Evolutionary conservation across 345 rosid species (phyloP), one percentile per base, ranked within the genome.

Genomic region (Boechera divaricarpa): DNA sequence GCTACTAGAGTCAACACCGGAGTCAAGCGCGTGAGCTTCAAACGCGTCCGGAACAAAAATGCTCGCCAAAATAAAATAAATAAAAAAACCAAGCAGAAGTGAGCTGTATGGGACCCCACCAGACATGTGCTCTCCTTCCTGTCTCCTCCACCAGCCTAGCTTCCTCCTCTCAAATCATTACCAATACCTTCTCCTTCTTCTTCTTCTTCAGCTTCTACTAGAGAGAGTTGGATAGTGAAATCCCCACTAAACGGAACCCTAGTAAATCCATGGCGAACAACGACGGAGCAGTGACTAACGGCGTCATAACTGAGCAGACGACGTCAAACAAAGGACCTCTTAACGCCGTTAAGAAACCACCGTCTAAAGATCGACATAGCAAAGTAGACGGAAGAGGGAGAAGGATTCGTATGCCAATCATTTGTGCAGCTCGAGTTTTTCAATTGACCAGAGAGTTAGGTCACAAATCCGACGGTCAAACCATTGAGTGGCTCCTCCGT

Each of bases 121-220:
- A 79, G 85, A 28, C 98, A 95, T 95, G 98, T 95, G 99, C 90
- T 81, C 88, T 87, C 82, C 90, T 75, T 83, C 94, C 91, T 88
- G 98, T 95, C 97, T 92, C 96, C 98, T 92, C 96, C 98, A 90
- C 98, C 96, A 87, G 93, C 94, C 52, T 87, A 87, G 92, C 93
- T 86, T 60, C 71, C 52, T 63, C 26, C 74, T 49, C 75, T 67
- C 42, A 44, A 31, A 70, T 69, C 64, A 77, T 69, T 18, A 49
- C 31, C 56, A 70, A 62, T 13, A 41, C 24, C 49, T 1, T 7
- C 62, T 6, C 4, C 49, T 51, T 24, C 72, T 16, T 3, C 65
- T 9, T 18, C 53, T 42, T 24, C 70, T n/a, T 28, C 53, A 36
- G 18, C 70, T 18, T 18, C 31, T 38, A 3, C 51, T 44, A 48